Evolutionary conservation across 2,329 filamentous ascomycete genomes (phyloP), one percentile per base, ranked within the genome.

Genomic region (Fusarium sp.): DNA sequence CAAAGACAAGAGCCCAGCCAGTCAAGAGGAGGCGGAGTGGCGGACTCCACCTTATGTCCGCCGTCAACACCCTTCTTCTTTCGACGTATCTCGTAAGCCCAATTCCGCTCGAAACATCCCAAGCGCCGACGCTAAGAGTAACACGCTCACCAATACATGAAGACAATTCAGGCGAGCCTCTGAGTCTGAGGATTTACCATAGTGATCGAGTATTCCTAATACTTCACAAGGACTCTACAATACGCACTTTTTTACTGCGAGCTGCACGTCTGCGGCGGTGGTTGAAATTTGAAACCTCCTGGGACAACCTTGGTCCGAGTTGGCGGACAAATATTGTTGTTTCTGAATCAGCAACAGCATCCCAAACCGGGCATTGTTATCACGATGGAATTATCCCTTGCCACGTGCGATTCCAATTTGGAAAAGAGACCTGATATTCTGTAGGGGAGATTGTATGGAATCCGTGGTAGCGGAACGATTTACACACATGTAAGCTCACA

Each of bases 21-120:
- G 55, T 64, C n/a, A 55, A 48, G 40, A 43, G 20, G 26, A 47
- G 58, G 71, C 67, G 65, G 65, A 64, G 57, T 67, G 55, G 52
- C 57, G 62, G 69, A 70, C 59, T 70, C 67, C 67, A 73, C 69
- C 48, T 45, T 23, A 65, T 62, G 69, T 73, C 70, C 71, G 69
- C 69, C 30, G 28, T 44, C 32, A 43, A 54, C 52, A 61, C 50
- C 56, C 55, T 60, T 57, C 44, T n/a, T 47, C 10, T 45, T 45
- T 53, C 15, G 51, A 26, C 44, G 20, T 47, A 69, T 72, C 62
- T 72, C 62, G 69, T 73, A 67, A 73, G 71, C 71, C 46, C 49
- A 64, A 65, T 48, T 57, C 57, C 62, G 66, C 70, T 69, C 51
- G 46, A 32, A 56, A 46, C 42, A 49, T 58, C 51, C 20, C 61